Percentiles rank a stretch among this genome's conserved stretches.
Conservation (phyloP, 768 basidiomycete species). For the Fomitopsis pulvina region DNA sequence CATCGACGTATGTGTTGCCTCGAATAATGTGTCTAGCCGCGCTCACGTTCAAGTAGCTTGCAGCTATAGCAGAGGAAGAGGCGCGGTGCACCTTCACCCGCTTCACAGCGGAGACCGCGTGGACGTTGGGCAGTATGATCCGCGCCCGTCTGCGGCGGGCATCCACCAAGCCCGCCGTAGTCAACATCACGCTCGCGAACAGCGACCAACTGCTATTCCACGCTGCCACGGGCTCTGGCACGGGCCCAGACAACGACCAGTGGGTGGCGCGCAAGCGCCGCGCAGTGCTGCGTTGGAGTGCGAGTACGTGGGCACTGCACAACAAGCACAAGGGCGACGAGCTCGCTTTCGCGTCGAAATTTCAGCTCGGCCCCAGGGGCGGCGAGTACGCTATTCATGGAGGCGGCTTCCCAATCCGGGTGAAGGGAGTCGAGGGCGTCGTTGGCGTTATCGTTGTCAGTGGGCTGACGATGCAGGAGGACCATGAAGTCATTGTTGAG, state of each 20-base stretch:
- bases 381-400: conserved; percentile 18
- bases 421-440: conserved; percentile 14
- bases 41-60: conserved; percentile 5
- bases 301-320: conserved; percentile 15
- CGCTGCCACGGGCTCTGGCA: conserved; percentile 14
- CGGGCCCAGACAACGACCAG: conserved; percentile 16
- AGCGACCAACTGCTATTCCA: conserved; percentile 18
- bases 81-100: conserved; percentile 12
- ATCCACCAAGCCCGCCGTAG: conserved; percentile 13
- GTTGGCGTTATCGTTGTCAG: conserved; percentile 18
- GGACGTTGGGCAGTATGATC: conserved; percentile 14
- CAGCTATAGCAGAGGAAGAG: conserved; percentile 10
- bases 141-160: conserved; percentile 13
- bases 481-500: conserved; percentile 17
- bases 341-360: conserved; percentile 14
- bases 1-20: not conserved
- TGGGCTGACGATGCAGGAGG: conserved; percentile 18
- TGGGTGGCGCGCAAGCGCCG: conserved; percentile 20
- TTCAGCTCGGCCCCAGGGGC: conserved; percentile 14
- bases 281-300: conserved; percentile 16
- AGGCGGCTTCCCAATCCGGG: conserved; percentile 16
- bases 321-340: conserved; percentile 14
- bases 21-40: not conserved
- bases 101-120: conserved; percentile 18
- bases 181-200: conserved; percentile 19